phyloP scores from a whole-genome alignment of 768 basidiomycete species.

The Lentinus brumalis region DNA sequence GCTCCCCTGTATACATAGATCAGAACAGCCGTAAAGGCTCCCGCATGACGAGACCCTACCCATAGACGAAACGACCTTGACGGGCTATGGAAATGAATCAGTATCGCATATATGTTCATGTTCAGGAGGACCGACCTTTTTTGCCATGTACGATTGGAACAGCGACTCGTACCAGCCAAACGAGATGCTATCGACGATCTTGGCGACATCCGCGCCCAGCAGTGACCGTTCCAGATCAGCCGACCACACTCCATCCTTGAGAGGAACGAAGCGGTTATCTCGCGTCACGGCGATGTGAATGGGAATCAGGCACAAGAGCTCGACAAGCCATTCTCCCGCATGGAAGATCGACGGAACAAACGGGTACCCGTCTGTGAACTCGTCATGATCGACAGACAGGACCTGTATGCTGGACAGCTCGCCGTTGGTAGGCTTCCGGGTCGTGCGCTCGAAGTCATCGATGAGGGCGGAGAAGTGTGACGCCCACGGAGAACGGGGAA shows the following conservation, averaged over 20 bases:
- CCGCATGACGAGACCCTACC: constrained; percentile 33
- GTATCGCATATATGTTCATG: neutral
- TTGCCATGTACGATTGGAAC: constrained; percentile 62
- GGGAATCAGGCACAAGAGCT: constrained; percentile 61
- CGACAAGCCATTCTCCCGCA: constrained; percentile 63
- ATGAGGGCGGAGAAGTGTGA: constrained; percentile 50
- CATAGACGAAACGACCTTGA: constrained; percentile 69
- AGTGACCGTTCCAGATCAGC: constrained; percentile 51
- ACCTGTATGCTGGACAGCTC: constrained; percentile 43
- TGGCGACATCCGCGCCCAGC: constrained; percentile 58
- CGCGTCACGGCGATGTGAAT: constrained; percentile 62
- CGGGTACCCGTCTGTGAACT: constrained; percentile 24
- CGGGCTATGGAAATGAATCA: constrained; percentile 41
- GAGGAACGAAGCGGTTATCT: constrained; percentile 62
- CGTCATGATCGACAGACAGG: constrained; percentile 31
- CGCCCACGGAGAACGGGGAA: constrained; percentile 36
- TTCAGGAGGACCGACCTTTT: constrained; percentile 41
- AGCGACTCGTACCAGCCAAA: constrained; percentile 70
- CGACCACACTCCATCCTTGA: constrained; percentile 59
- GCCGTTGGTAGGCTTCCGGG: constrained; percentile 54
- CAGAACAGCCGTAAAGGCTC: neutral
- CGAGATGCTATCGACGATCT: constrained; percentile 56
- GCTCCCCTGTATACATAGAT: constrained; percentile 44
- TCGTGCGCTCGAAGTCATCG: constrained; percentile 46
- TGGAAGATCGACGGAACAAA: constrained; percentile 41